Percentiles rank a stretch among this genome's conserved stretches.
Evolutionary conservation across 495 filamentous ascomycete species (phyloP).

Genomic region (Parathielavia hyrcaniae): DNA sequence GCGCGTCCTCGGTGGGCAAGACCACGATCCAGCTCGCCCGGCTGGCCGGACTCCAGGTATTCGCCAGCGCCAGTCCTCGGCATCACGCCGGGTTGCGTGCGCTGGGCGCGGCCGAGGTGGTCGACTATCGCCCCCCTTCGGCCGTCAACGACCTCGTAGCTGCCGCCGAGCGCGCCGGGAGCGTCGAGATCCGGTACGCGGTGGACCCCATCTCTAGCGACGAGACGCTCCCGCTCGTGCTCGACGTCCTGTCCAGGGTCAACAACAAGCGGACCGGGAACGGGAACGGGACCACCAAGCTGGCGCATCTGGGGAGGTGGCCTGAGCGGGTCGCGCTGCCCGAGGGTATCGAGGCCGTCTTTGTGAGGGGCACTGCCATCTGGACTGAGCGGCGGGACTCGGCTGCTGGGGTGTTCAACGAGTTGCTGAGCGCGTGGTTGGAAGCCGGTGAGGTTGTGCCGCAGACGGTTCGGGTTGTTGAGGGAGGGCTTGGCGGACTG

Average conservation of each 20-base stretch:
- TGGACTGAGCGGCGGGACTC: neutral
- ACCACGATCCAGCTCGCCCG: conserved; percentile 38
- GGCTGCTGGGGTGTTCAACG: neutral
- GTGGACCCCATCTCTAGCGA: conserved; percentile 34
- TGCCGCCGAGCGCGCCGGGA: conserved; percentile 23
- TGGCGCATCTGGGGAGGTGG: conserved; percentile 15
- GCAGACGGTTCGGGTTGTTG: conserved; percentile 19
- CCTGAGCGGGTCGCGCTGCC: conserved; percentile 10
- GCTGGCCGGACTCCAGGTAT: conserved; percentile 39
- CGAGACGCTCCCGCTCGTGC: conserved; percentile 19
- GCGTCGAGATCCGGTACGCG: conserved; percentile 22
- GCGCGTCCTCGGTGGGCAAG: conserved; percentile 50
- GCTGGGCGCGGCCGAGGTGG: conserved; percentile 30
- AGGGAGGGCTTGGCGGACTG: conserved; percentile 24
- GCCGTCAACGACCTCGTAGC: conserved; percentile 29
- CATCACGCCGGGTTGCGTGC: conserved; percentile 31
- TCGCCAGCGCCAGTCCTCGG: conserved; percentile 33
- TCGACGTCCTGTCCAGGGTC: conserved; percentile 14
- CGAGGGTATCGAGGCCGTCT: conserved; percentile 4
- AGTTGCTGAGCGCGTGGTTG: conserved; percentile 21
- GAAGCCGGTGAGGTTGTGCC: conserved; percentile 18
- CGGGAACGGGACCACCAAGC: conserved; percentile 20
- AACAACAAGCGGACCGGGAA: too few species aligned
- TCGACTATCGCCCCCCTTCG: conserved; percentile 30
- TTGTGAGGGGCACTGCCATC: conserved; percentile 4